Evolutionary conservation across 345 rosid species (phyloP).

Genomic region (Clarkia xantiana): DNA sequence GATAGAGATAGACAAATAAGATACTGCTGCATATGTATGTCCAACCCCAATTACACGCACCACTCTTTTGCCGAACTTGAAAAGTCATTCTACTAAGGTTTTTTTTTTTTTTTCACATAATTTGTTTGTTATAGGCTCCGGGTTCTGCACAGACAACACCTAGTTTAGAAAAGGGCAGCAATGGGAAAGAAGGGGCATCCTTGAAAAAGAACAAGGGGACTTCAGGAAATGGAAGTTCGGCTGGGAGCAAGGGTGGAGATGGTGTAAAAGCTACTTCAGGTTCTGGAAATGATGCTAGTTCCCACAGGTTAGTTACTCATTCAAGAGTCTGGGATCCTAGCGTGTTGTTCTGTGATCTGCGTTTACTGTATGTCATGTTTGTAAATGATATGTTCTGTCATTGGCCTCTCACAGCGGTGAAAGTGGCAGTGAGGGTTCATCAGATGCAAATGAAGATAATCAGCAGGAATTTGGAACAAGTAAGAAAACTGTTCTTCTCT

Average conservation of each 20-base stretch:
- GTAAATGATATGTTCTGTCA: conserved; percentile 4
- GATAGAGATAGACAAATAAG: no score
- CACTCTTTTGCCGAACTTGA: no score
- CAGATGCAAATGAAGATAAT: conserved; percentile 70
- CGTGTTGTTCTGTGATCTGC: no score
- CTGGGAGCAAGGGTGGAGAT: conserved; percentile 41
- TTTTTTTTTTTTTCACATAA: background rate
- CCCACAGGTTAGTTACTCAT: conserved; percentile 47
- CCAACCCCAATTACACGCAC: no score
- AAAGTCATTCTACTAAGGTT: no score
- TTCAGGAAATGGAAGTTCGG: conserved; percentile 16
- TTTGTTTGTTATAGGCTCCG: conserved; percentile 33
- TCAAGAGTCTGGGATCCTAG: background rate
- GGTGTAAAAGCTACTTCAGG: conserved; percentile 54
- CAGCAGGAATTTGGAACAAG: conserved; percentile 47
- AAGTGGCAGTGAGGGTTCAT: conserved; percentile 84
- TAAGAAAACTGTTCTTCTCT: conserved; percentile 61
- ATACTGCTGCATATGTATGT: no score
- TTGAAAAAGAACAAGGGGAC: conserved; percentile 54
- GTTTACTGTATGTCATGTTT: background rate
- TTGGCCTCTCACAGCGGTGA: conserved; percentile 46
- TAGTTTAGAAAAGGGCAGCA: conserved; percentile 32
- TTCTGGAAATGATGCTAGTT: conserved; percentile 75
- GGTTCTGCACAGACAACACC: conserved; percentile 22
- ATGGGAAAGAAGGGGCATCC: conserved; percentile 43